Conservation (phyloP, 2,329 filamentous ascomycete species). For the Cryphonectria nitschkei region DNA sequence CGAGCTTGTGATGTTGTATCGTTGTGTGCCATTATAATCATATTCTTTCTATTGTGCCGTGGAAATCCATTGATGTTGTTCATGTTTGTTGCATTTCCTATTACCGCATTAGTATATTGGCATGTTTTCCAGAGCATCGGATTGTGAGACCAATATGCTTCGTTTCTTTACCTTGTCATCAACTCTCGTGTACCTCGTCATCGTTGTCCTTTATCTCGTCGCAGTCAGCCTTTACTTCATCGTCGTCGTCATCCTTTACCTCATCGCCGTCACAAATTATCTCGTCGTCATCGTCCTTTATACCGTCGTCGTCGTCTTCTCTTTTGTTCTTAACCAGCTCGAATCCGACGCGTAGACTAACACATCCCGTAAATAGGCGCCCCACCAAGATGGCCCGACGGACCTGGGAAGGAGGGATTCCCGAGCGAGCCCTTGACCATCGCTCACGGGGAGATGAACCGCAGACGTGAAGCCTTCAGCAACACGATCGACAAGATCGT, state of each 20-base stretch:
- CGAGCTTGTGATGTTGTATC: background rate
- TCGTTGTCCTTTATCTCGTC: background rate
- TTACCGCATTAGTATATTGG: background rate
- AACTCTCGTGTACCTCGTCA: background rate
- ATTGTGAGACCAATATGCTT: background rate
- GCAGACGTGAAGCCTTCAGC: background rate
- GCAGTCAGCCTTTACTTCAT: no score
- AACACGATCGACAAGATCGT: background rate
- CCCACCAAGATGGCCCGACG: background rate
- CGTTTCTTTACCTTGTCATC: background rate
- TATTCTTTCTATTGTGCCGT: background rate
- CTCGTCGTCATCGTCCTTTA: background rate
- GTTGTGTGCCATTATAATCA: background rate
- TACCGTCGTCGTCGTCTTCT: background rate
- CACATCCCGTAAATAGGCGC: background rate
- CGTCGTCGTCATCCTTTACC: background rate
- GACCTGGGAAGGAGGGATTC: background rate
- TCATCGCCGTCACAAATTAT: background rate
- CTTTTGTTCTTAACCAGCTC: background rate
- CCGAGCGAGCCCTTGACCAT: background rate
- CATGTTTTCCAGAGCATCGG: background rate
- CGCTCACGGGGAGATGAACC: background rate
- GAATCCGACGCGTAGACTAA: background rate
- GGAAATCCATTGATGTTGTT: background rate
- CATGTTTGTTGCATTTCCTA: background rate